Base-by-base conservation (phyloP, 495 filamentous ascomycete genomes). In the Penicillium lividum region DNA sequence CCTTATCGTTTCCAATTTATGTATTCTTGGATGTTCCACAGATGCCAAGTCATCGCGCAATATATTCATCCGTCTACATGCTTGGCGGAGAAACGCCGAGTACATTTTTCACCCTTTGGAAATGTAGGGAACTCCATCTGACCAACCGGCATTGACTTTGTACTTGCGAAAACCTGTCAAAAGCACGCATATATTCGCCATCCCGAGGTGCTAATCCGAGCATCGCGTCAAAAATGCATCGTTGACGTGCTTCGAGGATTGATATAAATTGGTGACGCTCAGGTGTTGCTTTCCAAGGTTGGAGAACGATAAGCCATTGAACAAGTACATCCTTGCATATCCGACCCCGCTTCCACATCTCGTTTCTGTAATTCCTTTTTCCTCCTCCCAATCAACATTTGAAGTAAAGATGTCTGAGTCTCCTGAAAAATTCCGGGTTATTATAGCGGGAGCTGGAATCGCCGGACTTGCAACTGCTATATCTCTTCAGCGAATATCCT, bases 361-460 rank as follows among this genome's bases (percentile, higher is more conserved):
- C 11, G 2, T 16, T 15, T 40, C 38, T 16, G 3, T 5, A 5
- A n/a, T n/a, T 40, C 13, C 38, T 16, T 28, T 13, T 47, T 22
- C n/a, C n/a, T 47, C 9, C 44, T 4, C n/a, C 4, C n/a, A n/a
- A 40, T 40, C 16, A 34, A 48, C 28, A 30, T 33, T 42, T 22
- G 5, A 31, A 22, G 8, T 48, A 28, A 10, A n/a, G 4, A 71
- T 66, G 66, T 43, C 54, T 4, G 60, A 44, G 30, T 48, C 3
- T 11, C 10, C 55, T n/a, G 42, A 49, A 8, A 33, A 68, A 9
- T 57, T 74, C 46, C 73, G 76, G 28, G 59, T 82, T 11, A 71
- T 77, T 10, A 80, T 82, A 46, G 65, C 75, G 5, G 79, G 78
- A 8, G 77, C 73, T 40, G 79, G 78, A 15, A 79, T 82, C 31